A percentile compares a stretch with the other conserved stretches of the same genome.
Conservation (phyloP, 139 green algal species). For the Closterium sp. region DNA sequence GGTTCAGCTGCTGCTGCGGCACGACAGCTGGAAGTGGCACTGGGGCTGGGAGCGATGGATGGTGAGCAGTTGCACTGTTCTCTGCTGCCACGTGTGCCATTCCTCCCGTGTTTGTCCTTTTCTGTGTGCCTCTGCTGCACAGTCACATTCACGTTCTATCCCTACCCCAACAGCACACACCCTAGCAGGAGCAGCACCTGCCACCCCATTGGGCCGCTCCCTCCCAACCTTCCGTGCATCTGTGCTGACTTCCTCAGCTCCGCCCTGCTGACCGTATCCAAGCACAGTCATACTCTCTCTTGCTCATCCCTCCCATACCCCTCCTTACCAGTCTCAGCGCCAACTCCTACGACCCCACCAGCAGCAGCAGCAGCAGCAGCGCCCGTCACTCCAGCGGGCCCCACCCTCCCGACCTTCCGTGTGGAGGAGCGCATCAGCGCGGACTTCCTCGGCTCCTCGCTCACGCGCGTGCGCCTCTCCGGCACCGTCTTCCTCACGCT, state of each 20-base stretch:
- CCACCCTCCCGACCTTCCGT: background rate
- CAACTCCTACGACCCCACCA: background rate
- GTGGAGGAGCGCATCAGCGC: slow-evolving; percentile 32
- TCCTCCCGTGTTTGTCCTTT: background rate
- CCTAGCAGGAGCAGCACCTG: too few species aligned
- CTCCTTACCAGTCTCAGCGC: background rate
- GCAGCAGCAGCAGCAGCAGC: background rate
- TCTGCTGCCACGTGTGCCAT: background rate
- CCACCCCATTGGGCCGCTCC: too few species aligned
- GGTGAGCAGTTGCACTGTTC: too few species aligned
- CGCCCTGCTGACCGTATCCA: too few species aligned
- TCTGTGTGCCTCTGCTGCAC: too few species aligned
- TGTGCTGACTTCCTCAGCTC: too few species aligned
- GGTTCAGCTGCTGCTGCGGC: background rate
- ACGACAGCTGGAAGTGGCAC: background rate
- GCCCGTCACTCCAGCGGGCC: background rate
- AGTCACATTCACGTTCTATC: too few species aligned
- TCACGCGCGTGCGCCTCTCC: slow-evolving; percentile 20
- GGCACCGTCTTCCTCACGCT: slow-evolving; percentile 18
- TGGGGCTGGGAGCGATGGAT: background rate
- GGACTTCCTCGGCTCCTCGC: slow-evolving; percentile 14
- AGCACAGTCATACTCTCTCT: background rate
- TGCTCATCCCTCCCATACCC: background rate
- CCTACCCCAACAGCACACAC: too few species aligned
- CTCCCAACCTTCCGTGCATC: too few species aligned